Conservation (phyloP, 2,329 filamentous ascomycete species). For the Aspergillus caelatus region DNA sequence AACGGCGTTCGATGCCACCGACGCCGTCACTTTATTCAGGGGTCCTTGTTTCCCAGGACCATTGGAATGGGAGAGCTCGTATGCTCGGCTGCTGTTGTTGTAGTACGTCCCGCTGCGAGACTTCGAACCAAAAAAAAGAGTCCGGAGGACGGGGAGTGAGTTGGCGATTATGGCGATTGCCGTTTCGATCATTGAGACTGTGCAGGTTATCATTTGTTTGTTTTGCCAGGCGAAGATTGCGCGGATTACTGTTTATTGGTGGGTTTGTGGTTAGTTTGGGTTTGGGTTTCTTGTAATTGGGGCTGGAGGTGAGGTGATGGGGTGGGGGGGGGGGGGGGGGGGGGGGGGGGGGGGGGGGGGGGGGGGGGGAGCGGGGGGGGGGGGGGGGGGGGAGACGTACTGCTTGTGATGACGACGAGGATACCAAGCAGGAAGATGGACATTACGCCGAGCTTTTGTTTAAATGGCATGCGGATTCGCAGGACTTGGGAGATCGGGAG, state of each 20-base stretch:
- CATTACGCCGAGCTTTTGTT: conserved; percentile 23
- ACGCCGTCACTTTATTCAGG: conserved; percentile 13
- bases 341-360: too few species aligned
- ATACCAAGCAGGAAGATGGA: conserved; percentile 23
- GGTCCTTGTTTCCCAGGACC: conserved; percentile 9
- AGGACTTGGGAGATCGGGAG: conserved; percentile 24
- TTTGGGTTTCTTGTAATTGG: too few species aligned
- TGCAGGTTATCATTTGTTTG: conserved; percentile 28
- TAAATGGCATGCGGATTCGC: conserved; percentile 21
- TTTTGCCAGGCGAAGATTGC: conserved; percentile 23
- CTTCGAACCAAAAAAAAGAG: conserved; percentile 28
- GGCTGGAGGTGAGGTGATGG: too few species aligned
- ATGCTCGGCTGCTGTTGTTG: conserved; percentile 18
- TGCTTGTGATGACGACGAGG: conserved; percentile 23
- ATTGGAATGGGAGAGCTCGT: conserved; percentile 21
- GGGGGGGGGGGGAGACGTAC: too few species aligned
- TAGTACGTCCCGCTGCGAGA: conserved; percentile 26
- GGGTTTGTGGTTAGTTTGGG: not conserved
- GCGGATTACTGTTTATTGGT: conserved; percentile 21
- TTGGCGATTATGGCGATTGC: conserved; percentile 25
- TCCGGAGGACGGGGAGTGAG: conserved; percentile 20
- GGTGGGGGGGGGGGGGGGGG: too few species aligned
- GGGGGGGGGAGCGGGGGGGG: too few species aligned
- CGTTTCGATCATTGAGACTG: conserved; percentile 28
- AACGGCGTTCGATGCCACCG: conserved; percentile 9